phyloP scores from a whole-genome alignment of 306 rosid genomes.

The Corylus heterophylla region DNA sequence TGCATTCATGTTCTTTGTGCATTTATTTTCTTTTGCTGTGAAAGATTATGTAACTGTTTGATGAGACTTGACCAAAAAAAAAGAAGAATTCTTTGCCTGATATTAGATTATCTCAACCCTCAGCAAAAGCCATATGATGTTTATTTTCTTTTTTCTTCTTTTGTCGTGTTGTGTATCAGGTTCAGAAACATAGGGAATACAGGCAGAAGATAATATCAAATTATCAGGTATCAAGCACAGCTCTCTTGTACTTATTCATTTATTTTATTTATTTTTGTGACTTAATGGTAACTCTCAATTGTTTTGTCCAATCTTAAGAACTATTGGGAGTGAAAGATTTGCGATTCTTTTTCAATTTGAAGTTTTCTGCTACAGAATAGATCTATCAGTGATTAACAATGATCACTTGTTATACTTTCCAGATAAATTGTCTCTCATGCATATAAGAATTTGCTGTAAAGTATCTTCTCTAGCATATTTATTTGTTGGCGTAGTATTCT shows the following conservation, averaged over 20 bases:
- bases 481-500: not conserved
- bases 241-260: constrained; percentile 6
- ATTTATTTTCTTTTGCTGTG: not conserved
- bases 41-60: not conserved
- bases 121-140: constrained; percentile 1
- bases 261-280: constrained; percentile 7
- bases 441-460: not conserved
- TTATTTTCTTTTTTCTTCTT: constrained; percentile 4
- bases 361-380: not conserved
- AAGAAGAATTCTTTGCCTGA: not conserved
- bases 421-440: not conserved
- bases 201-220: constrained; percentile 67
- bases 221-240: constrained; percentile 59
- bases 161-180: constrained; percentile 48
- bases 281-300: not conserved
- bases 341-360: not conserved
- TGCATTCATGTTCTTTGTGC: too few relatives aligned
- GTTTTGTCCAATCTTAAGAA: not conserved
- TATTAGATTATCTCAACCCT: not conserved
- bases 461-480: not conserved
- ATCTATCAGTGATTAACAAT: not conserved
- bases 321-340: not conserved
- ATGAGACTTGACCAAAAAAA: not conserved
- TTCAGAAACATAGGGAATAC: constrained; percentile 76
- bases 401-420: not conserved